Evolutionary conservation across 2,329 filamentous ascomycete species (phyloP).

Genomic region (Alternaria consortialis): DNA sequence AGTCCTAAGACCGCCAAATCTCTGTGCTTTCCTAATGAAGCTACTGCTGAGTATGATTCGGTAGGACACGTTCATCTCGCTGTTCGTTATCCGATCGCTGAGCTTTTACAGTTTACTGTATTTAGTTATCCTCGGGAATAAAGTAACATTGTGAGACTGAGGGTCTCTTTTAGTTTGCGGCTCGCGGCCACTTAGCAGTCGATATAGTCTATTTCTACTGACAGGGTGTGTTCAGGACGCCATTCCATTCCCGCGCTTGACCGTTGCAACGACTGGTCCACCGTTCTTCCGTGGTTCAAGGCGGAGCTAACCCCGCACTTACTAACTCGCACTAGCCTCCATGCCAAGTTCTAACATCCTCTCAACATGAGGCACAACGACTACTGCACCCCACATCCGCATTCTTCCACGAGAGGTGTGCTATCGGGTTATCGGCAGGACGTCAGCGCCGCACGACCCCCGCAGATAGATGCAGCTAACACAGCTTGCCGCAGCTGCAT

Average conservation of each 20-base stretch:
- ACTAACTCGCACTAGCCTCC: slow-evolving; percentile 26
- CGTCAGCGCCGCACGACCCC: slow-evolving; percentile 34
- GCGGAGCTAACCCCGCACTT: slow-evolving; percentile 34
- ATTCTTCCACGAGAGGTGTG: slow-evolving; percentile 28
- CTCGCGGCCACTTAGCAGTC: background rate
- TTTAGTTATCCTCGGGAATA: background rate
- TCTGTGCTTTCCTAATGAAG: background rate
- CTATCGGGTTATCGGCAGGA: slow-evolving; percentile 13
- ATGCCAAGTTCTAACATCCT: slow-evolving; percentile 34
- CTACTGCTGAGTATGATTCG: slow-evolving; percentile 2
- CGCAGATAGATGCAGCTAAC: slow-evolving; percentile 23
- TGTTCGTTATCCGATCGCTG: slow-evolving; percentile 1
- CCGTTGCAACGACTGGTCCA: slow-evolving; percentile 11
- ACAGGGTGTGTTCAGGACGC: background rate
- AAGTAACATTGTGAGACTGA: background rate
- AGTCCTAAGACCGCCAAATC: slow-evolving; percentile 1
- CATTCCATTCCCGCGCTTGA: background rate
- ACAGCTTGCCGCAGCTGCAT: slow-evolving; percentile 17
- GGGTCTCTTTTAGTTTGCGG: background rate
- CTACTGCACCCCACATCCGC: slow-evolving; percentile 49
- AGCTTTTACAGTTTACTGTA: background rate
- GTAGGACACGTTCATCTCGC: slow-evolving; percentile 1
- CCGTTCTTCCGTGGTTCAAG: slow-evolving; percentile 9
- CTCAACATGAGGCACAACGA: slow-evolving; percentile 18
- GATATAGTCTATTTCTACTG: background rate